Conservation (phyloP, 1,139 yeast species). For the Wickerhamiella pararugosa region DNA sequence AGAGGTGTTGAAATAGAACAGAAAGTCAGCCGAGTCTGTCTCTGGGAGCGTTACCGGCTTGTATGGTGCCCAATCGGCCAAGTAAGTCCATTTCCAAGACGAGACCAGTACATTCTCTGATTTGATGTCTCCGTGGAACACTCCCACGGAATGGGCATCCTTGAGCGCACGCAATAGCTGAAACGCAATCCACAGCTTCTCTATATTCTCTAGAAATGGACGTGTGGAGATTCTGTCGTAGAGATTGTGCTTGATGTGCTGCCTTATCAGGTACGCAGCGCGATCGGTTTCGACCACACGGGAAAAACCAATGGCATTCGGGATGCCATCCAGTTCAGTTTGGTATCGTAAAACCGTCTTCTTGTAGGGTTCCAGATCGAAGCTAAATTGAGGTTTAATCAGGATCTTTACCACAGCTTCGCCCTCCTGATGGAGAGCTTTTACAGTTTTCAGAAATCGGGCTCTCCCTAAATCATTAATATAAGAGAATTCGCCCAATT, state of each 20-base stretch:
- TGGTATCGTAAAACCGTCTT: slow-evolving; percentile 21
- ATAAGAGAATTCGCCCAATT: slow-evolving; percentile 59
- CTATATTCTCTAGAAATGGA: slow-evolving; percentile 72
- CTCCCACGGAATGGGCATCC: slow-evolving; percentile 45
- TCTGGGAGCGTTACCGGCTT: slow-evolving; percentile 85
- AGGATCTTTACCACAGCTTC: slow-evolving; percentile 57
- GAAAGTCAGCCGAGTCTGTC: slow-evolving; percentile 87
- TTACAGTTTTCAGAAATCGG: slow-evolving; percentile 72
- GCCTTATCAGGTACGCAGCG: slow-evolving; percentile 82
- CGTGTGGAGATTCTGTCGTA: slow-evolving; percentile 75
- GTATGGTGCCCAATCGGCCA: slow-evolving; percentile 70
- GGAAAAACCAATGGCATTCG: slow-evolving; percentile 57
- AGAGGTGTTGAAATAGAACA: slow-evolving; percentile 84
- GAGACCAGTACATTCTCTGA: slow-evolving; percentile 78
- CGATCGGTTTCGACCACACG: slow-evolving; percentile 75
- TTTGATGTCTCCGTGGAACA: slow-evolving; percentile 83
- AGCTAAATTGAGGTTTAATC: slow-evolving; percentile 50
- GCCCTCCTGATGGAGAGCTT: slow-evolving; percentile 47
- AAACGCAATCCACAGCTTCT: slow-evolving; percentile 69
- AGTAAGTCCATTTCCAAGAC: slow-evolving; percentile 74
- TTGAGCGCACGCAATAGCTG: slow-evolving; percentile 53
- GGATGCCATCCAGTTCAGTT: slow-evolving; percentile 23
- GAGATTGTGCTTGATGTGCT: slow-evolving; percentile 57
- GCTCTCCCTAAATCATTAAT: slow-evolving; percentile 57
- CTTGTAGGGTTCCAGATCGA: slow-evolving; percentile 22